A percentile compares a stretch with the other conserved stretches of the same genome.
phyloP scores from a whole-genome alignment of 179 eudicot species.

The Beta macrorhiza region DNA sequence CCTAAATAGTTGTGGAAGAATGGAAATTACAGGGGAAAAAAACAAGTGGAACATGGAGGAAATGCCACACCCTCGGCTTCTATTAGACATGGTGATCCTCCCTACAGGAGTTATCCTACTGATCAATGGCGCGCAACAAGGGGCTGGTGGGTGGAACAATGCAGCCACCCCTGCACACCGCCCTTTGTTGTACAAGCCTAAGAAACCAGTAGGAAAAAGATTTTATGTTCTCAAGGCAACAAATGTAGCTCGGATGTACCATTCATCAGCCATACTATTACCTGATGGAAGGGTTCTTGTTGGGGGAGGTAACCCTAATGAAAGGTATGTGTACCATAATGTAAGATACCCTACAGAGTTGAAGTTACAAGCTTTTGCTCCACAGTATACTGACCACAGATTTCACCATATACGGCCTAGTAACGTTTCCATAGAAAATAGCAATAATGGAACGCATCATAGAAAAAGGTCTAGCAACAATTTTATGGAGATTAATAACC shows the following conservation, averaged over 20 bases:
- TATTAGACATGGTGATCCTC: constrained; percentile 39
- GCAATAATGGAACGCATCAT: not conserved
- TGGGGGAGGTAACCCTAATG: constrained; percentile 38
- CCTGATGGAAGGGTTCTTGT: constrained; percentile 36
- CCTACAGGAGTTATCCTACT: constrained; percentile 32
- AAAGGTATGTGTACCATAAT: constrained; percentile 29
- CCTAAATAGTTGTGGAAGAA: constrained; percentile 35
- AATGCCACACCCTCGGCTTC: constrained; percentile 36
- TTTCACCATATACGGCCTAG: constrained; percentile 26
- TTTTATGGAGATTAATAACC: not conserved
- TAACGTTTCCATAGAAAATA: constrained; percentile 17
- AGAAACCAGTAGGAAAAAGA: constrained; percentile 23
- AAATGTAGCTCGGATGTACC: constrained; percentile 36
- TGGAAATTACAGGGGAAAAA: constrained; percentile 35
- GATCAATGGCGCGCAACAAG: constrained; percentile 37
- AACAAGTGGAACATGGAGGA: constrained; percentile 35
- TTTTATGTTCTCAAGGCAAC: constrained; percentile 25
- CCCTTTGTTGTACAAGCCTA: constrained; percentile 31
- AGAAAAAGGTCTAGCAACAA: not conserved
- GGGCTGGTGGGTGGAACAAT: constrained; percentile 33
- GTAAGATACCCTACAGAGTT: constrained; percentile 42
- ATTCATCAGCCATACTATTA: constrained; percentile 36
- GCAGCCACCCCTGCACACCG: constrained; percentile 30
- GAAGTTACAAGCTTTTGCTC: constrained; percentile 37
- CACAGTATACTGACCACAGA: constrained; percentile 28